phyloP scores from a whole-genome alignment of 2,329 filamentous ascomycete genomes.

The Colletotrichum truncatum region DNA sequence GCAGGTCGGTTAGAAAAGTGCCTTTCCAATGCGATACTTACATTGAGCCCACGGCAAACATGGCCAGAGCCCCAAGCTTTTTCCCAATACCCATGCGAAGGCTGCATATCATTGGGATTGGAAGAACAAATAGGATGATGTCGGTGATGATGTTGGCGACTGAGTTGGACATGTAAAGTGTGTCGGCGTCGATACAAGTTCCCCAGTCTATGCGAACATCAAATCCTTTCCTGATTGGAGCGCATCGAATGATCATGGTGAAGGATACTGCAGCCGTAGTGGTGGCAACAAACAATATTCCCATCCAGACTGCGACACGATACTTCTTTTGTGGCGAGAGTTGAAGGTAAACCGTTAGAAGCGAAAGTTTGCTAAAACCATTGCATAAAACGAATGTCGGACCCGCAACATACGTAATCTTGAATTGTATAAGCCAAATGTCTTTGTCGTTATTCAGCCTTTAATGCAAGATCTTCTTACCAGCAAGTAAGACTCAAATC shows the following conservation, averaged over 20 bases:
- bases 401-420: slow-evolving; percentile 34
- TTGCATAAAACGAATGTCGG: slow-evolving; percentile 45
- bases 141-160: slow-evolving; percentile 59
- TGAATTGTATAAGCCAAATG: background rate
- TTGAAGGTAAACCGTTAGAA: slow-evolving; percentile 48
- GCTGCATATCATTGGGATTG: slow-evolving; percentile 53
- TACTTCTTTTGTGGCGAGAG: slow-evolving; percentile 46
- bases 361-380: slow-evolving; percentile 46
- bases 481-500: slow-evolving; percentile 22
- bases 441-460: background rate
- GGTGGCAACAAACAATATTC: slow-evolving; percentile 37
- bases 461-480: slow-evolving; percentile 1
- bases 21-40: background rate
- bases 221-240: slow-evolving; percentile 43
- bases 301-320: slow-evolving; percentile 39
- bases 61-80: slow-evolving; percentile 52
- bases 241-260: slow-evolving; percentile 46
- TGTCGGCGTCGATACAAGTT: slow-evolving; percentile 54
- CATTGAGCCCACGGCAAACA: slow-evolving; percentile 54
- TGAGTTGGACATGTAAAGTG: slow-evolving; percentile 58
- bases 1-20: background rate
- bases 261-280: slow-evolving; percentile 43
- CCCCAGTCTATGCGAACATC: slow-evolving; percentile 39
- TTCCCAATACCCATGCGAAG: slow-evolving; percentile 55
- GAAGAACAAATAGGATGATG: slow-evolving; percentile 54